These are phyloP conservation scores for Aspergillus quadricinctus DNA, from an alignment of 2,329 filamentous ascomycete genomes.

Conservation along the genomic window DNA sequence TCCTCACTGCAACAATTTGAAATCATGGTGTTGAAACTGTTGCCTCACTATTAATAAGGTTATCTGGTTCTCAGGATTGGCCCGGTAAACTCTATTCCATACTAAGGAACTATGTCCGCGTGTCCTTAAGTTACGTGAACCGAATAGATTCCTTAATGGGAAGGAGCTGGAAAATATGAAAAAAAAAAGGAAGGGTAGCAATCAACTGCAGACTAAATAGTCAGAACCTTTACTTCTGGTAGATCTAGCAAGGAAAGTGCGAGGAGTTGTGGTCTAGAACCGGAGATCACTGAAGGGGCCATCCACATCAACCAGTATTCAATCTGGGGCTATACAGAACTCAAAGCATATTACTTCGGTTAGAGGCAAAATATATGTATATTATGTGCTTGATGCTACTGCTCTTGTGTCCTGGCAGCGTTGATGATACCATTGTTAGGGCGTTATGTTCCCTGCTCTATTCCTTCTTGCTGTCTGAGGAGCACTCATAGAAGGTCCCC, in stretches of 20 bases:
- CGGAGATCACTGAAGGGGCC: not conserved
- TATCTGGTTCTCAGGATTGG: not conserved
- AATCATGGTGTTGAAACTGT: not conserved
- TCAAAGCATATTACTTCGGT: not conserved
- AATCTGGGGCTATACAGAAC: not conserved
- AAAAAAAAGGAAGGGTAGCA: not conserved
- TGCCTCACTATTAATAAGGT: not conserved
- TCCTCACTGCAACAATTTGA: not conserved
- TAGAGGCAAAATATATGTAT: not conserved
- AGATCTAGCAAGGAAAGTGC: not conserved
- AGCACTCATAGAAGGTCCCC: not conserved
- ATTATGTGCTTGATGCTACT: not conserved
- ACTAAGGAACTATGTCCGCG: not conserved
- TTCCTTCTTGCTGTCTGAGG: not conserved
- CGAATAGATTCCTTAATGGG: not conserved
- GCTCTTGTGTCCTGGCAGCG: not conserved
- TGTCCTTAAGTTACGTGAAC: not conserved
- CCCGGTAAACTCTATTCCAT: not conserved
- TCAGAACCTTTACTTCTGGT: not conserved
- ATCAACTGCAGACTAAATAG: not conserved
- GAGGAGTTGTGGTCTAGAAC: not conserved
- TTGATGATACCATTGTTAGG: not conserved
- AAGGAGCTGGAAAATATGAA: not conserved
- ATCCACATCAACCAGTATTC: not conserved
- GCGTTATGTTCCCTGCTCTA: not conserved